Evolutionary conservation across 2,329 filamentous ascomycete species (phyloP), one percentile per base, ranked within the genome.

Genomic region (Lachnellula subtilissima): DNA sequence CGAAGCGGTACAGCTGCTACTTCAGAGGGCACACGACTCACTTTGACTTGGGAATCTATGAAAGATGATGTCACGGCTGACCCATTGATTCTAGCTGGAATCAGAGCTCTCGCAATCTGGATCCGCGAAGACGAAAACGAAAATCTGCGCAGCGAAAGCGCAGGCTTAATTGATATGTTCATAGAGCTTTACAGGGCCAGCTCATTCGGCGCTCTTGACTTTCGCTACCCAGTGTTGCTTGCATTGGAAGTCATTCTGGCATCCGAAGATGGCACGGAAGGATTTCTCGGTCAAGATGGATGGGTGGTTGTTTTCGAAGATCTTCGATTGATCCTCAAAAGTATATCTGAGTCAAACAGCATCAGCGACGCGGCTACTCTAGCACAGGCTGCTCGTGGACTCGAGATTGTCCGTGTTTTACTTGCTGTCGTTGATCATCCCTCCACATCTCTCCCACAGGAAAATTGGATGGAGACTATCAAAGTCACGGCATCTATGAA

Each of bases 81-180:
- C 62, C 78, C 81, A 1, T 73, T 88, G 7, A 74, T 86, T 1
- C 75, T 85, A 2, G 79, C 85, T 3, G 78, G 81, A 0, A 70
- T 87, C 22, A 73, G 82, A 46, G 73, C 80, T 0, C 65, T 88
- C 32, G 78, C 83, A 1, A 75, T 88, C 17, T 89, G 86, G 86
- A 72, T 88, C n/a, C 75, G 82, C 7, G 86, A 89, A 59, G 85
- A 89, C 55, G 85, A 88, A 42, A 83, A 83, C 42, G 79, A 83
- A 14, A 70, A 73, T 7, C 65, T 88, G 40, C 73, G 83, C 11
- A 77, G 64, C 50, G 69, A 71, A 52, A 64, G 61, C 11, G 76
- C 78, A 0, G 84, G 83, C 0, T 69, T 88, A 50, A 78, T 77
- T 57, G 86, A 88, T 61, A 79, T 88, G 75, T 74, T 88, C 35